Evolutionary conservation across 768 basidiomycete genomes (phyloP), one percentile per base, ranked within the genome.

Genomic region (Suillus subaureus): DNA sequence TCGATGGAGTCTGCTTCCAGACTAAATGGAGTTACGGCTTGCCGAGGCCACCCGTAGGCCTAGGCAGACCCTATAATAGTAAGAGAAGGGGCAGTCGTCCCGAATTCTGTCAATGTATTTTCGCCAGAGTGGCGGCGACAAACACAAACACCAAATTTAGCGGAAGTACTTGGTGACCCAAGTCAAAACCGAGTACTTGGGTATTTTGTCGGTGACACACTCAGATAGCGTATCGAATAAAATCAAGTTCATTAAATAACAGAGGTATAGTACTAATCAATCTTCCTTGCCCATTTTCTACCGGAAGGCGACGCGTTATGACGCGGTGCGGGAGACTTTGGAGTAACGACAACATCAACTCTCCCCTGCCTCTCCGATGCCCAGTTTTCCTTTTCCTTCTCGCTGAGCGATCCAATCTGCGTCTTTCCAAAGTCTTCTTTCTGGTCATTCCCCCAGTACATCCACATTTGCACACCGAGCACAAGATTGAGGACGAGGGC

Each of bases 391-490:
- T 68, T 67, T 65, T 74, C 71, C 52, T 77, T 77, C 66, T 77
- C 77, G 9, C 69, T 71, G 35, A 68, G 61, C 15, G 70, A 64
- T 12, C 70, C 68, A n/a, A 70, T 63, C 21, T 65, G 66, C 9
- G 51, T 57, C 70, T 61, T 72, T 2, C 71, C 65, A 58, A 70
- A 61, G 40, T 70, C 69, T 28, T 78, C 79, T 66, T 71, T 75
- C 56, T 72, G 79, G 16, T 83, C 84, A 67, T 84, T 82, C 15
- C 89, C 90, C 91, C 92, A 92, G 75, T 92, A 98, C 79, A 85
- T 77, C 83, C 89, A 91, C 83, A 98, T 83, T 80, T 98, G 96
- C 13, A 78, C 79, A 3, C 92, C 96, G 15, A 99, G 79, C n/a
- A 97, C 82, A 64, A 88, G 67, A 77, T 99, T 99, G 12, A 99